These are phyloP conservation scores for Coemansia sp. DNA, from an alignment of 192 early-diverging fungal species.

Conservation along the genomic window DNA sequence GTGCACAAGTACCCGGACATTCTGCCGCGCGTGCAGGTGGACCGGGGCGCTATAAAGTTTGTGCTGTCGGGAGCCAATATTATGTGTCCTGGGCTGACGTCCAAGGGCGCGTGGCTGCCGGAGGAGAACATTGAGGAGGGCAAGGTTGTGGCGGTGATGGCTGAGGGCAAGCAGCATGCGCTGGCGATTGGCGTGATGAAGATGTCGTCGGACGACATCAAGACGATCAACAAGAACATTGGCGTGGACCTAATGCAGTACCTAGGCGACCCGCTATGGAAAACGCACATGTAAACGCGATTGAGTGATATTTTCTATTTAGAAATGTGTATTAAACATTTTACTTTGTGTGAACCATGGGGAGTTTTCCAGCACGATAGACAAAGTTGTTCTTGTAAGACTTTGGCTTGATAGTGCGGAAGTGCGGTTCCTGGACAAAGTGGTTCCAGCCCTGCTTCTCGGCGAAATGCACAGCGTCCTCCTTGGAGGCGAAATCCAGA, in stretches of 20 bases:
- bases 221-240: conserved; percentile 86
- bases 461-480: conserved; percentile 92
- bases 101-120: conserved; percentile 82
- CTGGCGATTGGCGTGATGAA: conserved; percentile 83
- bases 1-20: conserved; percentile 94
- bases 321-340: too few species aligned
- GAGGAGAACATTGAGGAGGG: conserved; percentile 65
- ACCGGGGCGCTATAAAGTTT: conserved; percentile 97
- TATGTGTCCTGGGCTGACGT: conserved; percentile 98
- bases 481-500: conserved; percentile 81
- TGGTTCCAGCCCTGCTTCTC: conserved; percentile 94
- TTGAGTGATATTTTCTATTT: too few species aligned
- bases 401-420: conserved; percentile 74
- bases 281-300: conserved; percentile 39
- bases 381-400: conserved; percentile 92
- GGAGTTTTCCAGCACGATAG: conserved; percentile 74
- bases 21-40: conserved; percentile 87
- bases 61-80: conserved; percentile 95
- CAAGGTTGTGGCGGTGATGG: conserved; percentile 81
- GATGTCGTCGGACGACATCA: conserved; percentile 90
- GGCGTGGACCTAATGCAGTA: conserved; percentile 88
- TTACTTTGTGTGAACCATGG: conserved; percentile 84
- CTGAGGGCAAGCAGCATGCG: conserved; percentile 96
- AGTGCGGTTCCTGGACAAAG: conserved; percentile 89
- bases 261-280: conserved; percentile 83